phyloP scores from a whole-genome alignment of 2,329 filamentous ascomycete genomes.

The Trichoderma pleuroti region DNA sequence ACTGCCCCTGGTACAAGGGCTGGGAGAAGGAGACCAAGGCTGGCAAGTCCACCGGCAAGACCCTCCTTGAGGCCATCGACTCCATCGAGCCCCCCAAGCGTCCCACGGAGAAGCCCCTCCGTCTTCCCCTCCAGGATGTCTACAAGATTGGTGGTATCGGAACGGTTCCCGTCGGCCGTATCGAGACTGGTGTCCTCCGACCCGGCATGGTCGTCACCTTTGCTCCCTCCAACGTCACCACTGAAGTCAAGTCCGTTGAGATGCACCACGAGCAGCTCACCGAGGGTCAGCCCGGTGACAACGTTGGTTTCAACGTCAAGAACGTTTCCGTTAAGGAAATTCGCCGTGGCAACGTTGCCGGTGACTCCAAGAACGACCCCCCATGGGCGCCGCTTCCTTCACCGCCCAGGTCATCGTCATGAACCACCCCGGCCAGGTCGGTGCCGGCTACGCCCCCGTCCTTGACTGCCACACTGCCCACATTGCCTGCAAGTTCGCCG shows the following conservation, averaged over 20 bases:
- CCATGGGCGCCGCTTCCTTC: constrained; percentile 85
- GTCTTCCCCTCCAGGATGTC: constrained; percentile 99
- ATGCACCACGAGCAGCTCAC: constrained; percentile 99
- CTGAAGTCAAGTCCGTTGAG: constrained; percentile 99
- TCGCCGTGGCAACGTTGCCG: constrained; percentile 98
- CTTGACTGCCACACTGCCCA: constrained; percentile 99
- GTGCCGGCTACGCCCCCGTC: constrained; percentile 98
- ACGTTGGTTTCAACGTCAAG: constrained; percentile 99
- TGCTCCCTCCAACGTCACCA: constrained; percentile 97
- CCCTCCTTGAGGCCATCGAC: constrained; percentile 98
- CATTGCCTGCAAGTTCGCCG: constrained; percentile 99
- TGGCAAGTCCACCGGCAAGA: constrained; percentile 87
- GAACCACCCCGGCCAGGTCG: constrained; percentile 99
- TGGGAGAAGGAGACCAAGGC: constrained; percentile 97
- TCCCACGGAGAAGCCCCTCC: constrained; percentile 98
- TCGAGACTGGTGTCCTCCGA: constrained; percentile 98
- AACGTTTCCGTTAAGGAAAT: constrained; percentile 99
- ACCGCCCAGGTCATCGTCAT: constrained; percentile 99
- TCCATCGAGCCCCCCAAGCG: constrained; percentile 88
- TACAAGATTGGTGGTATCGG: constrained; percentile 99
- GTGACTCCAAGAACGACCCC: constrained; percentile 99
- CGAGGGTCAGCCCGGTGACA: constrained; percentile 97
- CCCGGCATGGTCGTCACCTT: constrained; percentile 94
- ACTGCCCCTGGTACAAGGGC: constrained; percentile 99
- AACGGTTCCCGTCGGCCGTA: constrained; percentile 99